Evolutionary conservation across 1,284 basidiomycete genomes (phyloP).

Genomic region (Trametes versicolor): DNA sequence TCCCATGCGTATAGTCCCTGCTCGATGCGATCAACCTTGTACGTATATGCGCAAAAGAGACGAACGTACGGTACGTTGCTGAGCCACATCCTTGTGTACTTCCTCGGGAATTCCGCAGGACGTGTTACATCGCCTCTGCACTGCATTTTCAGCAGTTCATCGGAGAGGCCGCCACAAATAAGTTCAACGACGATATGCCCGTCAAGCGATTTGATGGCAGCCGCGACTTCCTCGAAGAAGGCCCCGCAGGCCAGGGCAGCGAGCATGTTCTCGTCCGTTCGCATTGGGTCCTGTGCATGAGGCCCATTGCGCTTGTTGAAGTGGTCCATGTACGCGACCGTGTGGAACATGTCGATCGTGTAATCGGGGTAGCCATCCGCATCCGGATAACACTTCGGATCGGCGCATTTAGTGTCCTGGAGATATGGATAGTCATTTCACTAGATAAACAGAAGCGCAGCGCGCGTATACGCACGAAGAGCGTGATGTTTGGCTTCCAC

Average conservation of each 20-base stretch:
- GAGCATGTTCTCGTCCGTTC: background rate
- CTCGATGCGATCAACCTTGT: background rate
- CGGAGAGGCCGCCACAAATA: constrained; percentile 27
- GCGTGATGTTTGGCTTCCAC: constrained; percentile 29
- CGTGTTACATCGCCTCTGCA: constrained; percentile 14
- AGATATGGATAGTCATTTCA: background rate
- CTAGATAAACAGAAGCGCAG: background rate
- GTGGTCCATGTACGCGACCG: constrained; percentile 6
- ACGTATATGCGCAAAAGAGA: constrained; percentile 22
- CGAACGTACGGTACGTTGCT: constrained; percentile 35
- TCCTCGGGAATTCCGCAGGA: constrained; percentile 26
- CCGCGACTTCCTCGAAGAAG: constrained; percentile 22
- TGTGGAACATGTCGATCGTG: constrained; percentile 17
- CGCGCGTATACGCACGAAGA: constrained; percentile 9
- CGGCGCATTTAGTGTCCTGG: constrained; percentile 17
- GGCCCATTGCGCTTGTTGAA: constrained; percentile 11
- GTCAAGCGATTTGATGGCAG: constrained; percentile 16
- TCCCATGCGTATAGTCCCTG: constrained; percentile 48
- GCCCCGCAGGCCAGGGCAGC: background rate
- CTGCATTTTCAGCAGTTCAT: constrained; percentile 32
- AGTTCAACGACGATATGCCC: constrained; percentile 39
- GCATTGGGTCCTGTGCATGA: constrained; percentile 1
- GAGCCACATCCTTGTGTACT: constrained; percentile 33
- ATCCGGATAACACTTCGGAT: constrained; percentile 13
- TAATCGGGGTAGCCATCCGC: constrained; percentile 19